Percentiles rank a stretch among this genome's conserved stretches.
Evolutionary conservation across 306 rosid genomes (phyloP).

Genomic region (Vigna mungo): DNA sequence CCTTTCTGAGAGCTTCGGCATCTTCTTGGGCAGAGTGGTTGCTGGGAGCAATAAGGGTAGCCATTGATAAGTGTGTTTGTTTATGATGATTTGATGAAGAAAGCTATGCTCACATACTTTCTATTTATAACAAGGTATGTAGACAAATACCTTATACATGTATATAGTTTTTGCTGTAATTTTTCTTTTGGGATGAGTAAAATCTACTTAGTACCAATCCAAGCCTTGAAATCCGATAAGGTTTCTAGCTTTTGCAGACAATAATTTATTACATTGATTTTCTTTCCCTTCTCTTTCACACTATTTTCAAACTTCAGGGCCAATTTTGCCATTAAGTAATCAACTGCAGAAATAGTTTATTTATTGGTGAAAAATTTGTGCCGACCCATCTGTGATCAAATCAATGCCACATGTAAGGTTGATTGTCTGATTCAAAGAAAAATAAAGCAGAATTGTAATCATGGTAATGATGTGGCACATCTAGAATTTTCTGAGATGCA

Average conservation of each 20-base stretch:
- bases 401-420: slow-evolving; percentile 39
- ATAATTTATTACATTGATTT: slow-evolving; percentile 1
- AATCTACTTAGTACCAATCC: not conserved
- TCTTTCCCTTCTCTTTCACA: not conserved
- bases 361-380: slow-evolving; percentile 5
- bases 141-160: not conserved
- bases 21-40: slow-evolving; percentile 58
- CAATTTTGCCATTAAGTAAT: slow-evolving; percentile 2
- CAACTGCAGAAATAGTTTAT: slow-evolving; percentile 6
- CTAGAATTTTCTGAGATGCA: slow-evolving; percentile 1
- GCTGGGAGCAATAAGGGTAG: slow-evolving; percentile 59
- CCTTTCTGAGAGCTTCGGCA: slow-evolving; percentile 66
- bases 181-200: slow-evolving; percentile 21
- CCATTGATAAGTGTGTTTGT: slow-evolving; percentile 51
- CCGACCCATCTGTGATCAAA: not conserved
- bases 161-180: slow-evolving; percentile 1
- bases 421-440: slow-evolving; percentile 7
- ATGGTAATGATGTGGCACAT: not conserved
- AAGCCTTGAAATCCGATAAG: slow-evolving; percentile 15
- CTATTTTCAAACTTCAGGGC: not conserved
- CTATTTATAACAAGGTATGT: slow-evolving; percentile 38
- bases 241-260: not conserved
- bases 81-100: slow-evolving; percentile 35
- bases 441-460: not conserved
- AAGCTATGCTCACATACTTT: not conserved